Evolutionary conservation across 352 stramenopile species (phyloP), one percentile per base, ranked within the genome.

Genomic region (Peronospora belbahrii): DNA sequence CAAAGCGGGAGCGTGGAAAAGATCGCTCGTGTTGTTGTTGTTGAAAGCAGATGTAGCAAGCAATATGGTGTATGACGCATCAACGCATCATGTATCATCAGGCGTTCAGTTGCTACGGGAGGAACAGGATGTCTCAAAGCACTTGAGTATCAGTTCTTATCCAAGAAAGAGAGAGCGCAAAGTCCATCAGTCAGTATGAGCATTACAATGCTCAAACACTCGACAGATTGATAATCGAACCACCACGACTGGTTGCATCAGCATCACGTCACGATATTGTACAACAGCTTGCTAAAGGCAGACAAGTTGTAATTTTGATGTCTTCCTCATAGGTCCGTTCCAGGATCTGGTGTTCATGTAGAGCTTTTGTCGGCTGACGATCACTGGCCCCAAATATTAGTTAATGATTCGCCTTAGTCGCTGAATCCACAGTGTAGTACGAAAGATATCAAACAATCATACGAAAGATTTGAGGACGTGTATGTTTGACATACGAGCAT

Each of bases 21-120:
- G 19, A 75, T 83, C 41, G 62, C 70, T 6, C 47, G 42, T 20
- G 60, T 65, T 24, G 67, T 83, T 0, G 59, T n/a, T n/a, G 70
- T 31, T 6, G 31, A 46, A 15, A 17, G 13, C 35, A 42, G 36
- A 42, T 25, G 37, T 23, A 45, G 17, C n/a, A 15, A 23, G 37
- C 42, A 46, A 36, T 42, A 42, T 59, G 40, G 48, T 33, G 18
- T 11, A 8, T 7, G 43, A 32, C 7, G 10, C 34, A 24, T 17
- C n/a, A 38, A 17, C 25, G 6, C 22, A 22, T 11, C 36, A 37
- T n/a, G 46, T 48, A 52, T 62, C 52, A 50, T n/a, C 37, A 27
- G 39, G 33, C 38, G 47, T 47, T 34, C 56, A 60, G 52, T 58
- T 37, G 44, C 28, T 28, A 24, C 37, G 37, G 46, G 42, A 56